Conservation (phyloP, 164 flowering plant species). For the Cinnamomum micranthum region DNA sequence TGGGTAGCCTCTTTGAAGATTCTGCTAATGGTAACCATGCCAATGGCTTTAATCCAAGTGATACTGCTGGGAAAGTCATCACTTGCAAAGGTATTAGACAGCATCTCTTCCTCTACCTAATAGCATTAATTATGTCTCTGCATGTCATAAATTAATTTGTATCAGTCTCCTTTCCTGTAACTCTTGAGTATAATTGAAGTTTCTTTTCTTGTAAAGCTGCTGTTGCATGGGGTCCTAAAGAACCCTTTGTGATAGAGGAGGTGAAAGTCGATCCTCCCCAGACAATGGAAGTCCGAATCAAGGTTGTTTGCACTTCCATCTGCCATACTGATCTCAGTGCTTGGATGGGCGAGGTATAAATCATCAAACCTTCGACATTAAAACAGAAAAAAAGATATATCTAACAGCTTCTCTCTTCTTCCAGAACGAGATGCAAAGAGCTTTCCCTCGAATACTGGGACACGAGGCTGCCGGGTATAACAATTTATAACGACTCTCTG, state of each 20-base stretch:
- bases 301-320: slow-evolving; percentile 58
- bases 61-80: slow-evolving; percentile 42
- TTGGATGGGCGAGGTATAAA: slow-evolving; percentile 66
- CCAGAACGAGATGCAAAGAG: slow-evolving; percentile 51
- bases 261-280: slow-evolving; percentile 63
- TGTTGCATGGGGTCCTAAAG: slow-evolving; percentile 44
- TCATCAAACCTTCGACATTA: neutral
- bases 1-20: slow-evolving; percentile 5
- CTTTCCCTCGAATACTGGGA: slow-evolving; percentile 66
- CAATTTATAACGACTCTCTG: neutral
- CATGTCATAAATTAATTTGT: neutral
- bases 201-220: slow-evolving; percentile 39
- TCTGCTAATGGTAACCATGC: slow-evolving; percentile 2
- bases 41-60: slow-evolving; percentile 1
- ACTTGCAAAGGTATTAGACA: slow-evolving; percentile 42
- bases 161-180: neutral
- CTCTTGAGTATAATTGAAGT: neutral
- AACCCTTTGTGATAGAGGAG: slow-evolving; percentile 50
- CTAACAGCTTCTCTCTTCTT: neutral
- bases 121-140: neutral
- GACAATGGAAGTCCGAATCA: slow-evolving; percentile 58
- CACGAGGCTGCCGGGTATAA: slow-evolving; percentile 84
- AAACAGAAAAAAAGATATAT: too few relatives aligned
- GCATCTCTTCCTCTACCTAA: neutral
- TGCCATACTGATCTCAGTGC: slow-evolving; percentile 73